These are phyloP conservation scores for Fusarium armeniacum DNA, from an alignment of 2,329 filamentous ascomycete genomes.

Conservation along the genomic window DNA sequence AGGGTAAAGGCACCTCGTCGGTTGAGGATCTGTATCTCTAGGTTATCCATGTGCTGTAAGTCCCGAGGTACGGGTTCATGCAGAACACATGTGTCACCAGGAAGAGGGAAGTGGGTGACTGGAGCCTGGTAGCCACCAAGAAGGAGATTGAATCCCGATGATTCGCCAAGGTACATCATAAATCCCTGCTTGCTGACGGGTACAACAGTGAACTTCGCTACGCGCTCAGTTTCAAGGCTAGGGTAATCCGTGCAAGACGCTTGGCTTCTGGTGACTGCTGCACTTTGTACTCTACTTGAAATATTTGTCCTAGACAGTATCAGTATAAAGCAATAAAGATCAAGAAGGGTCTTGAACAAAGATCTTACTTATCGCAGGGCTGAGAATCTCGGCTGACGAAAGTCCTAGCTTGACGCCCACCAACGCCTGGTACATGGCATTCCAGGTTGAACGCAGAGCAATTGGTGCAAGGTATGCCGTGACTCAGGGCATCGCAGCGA, in stretches of 20 bases:
- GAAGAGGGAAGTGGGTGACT: constrained; percentile 96
- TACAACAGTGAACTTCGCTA: constrained; percentile 93
- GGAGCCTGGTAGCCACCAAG: constrained; percentile 93
- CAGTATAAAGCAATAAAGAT: constrained; percentile 59
- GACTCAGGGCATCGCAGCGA: constrained; percentile 94
- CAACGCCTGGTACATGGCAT: constrained; percentile 93
- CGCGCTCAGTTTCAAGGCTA: constrained; percentile 80
- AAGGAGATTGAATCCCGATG: constrained; percentile 86
- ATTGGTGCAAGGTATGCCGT: constrained; percentile 97
- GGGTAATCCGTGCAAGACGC: constrained; percentile 53
- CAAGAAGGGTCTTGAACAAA: too few species aligned
- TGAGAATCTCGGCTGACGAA: too few species aligned
- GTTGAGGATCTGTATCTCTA: constrained; percentile 92
- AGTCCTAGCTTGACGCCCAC: too few species aligned
- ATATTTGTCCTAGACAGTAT: constrained; percentile 79
- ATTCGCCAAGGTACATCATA: constrained; percentile 94
- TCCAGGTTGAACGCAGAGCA: constrained; percentile 98
- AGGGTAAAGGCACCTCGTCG: constrained; percentile 92
- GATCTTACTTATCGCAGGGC: too few species aligned
- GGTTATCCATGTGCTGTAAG: constrained; percentile 85
- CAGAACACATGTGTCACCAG: constrained; percentile 82
- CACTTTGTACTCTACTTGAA: constrained; percentile 79
- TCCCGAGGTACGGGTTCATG: constrained; percentile 77
- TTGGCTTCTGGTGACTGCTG: constrained; percentile 81
- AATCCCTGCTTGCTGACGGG: constrained; percentile 96